Evolutionary conservation across 2,329 filamentous ascomycete genomes (phyloP), one percentile per base, ranked within the genome.

Genomic region (Amauroascus verrucosus): DNA sequence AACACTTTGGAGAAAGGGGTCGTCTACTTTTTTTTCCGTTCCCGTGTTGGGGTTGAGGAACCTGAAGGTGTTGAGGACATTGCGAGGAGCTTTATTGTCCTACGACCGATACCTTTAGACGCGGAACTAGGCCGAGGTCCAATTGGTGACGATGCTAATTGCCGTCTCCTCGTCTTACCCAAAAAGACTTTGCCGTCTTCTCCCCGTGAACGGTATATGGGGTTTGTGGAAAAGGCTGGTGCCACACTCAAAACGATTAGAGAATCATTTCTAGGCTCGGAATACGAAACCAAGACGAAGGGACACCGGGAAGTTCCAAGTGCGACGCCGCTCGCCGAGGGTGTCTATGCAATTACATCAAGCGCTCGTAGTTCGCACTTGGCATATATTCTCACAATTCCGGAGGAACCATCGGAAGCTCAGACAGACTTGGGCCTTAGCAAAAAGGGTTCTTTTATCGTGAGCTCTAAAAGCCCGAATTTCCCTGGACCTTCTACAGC

Each of bases 1-100:
- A 82, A 74, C 55, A 81, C 95, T 22, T 75, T 94, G 1, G 89
- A 96, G 64, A 95, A 93, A 63, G 89, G 89, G 2, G 79, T 93
- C 61, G 83, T 95, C 60, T 95, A 95, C 74, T 95, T 95, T 76
- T 94, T 95, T 74, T 84, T 85, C 62, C 83, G 89, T 16, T 82
- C 82, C 6, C 83, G 88, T 11, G 86, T 95, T 35, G 80, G 81
- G 48, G 77, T 86, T 24, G 80, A 88, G 3, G 77, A 86, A 6
- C 83, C 88, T 0, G 77, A 83, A 16, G 76, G 78, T 44, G 75
- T 91, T 1, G 70, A 78, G 38, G 88, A 95, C 50, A 78, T 95
- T 47, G 81, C 85, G 40, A 83, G 88, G 47, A 88, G 79, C 57
- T 91, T 85, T 71, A 83, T 95, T 62, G 77, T 95, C 13, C 77